Conservation (phyloP, 345 rosid genomes). For the thale cress (Arabidopsis thaliana) region DNA sequence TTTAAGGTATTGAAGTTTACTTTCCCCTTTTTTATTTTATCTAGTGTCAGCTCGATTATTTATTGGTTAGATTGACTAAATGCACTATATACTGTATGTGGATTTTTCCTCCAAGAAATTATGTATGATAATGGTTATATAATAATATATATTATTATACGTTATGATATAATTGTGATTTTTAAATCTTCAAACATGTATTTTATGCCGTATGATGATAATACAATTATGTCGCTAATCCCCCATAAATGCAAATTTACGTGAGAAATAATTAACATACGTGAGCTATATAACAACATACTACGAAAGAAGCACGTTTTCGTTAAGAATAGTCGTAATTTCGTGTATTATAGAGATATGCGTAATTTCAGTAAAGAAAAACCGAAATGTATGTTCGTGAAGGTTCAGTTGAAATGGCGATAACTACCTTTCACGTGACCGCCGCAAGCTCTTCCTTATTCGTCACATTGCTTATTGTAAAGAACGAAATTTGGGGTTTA, state of each 20-base stretch:
- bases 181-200: background rate
- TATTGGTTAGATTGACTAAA: conserved; percentile 25
- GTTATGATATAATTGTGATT: background rate
- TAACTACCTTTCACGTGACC: conserved; percentile 44
- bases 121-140: background rate
- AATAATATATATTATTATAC: background rate
- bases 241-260: background rate
- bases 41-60: background rate
- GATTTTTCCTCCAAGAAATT: background rate
- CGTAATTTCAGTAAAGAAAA: conserved; percentile 36
- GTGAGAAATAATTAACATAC: background rate
- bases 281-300: conserved; percentile 2
- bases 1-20: conserved; percentile 27
- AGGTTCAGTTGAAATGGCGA: conserved; percentile 28
- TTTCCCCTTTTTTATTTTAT: background rate
- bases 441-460: conserved; percentile 38
- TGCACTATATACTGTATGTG: background rate
- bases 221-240: background rate
- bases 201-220: background rate
- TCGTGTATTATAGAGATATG: conserved; percentile 37
- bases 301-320: conserved; percentile 5
- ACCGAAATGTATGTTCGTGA: conserved; percentile 32
- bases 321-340: conserved; percentile 6
- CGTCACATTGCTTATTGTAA: conserved; percentile 20
- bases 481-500: conserved; percentile 1